Conservation (phyloP, 2,329 filamentous ascomycete genomes). For the Rhynchosporium secalis region DNA sequence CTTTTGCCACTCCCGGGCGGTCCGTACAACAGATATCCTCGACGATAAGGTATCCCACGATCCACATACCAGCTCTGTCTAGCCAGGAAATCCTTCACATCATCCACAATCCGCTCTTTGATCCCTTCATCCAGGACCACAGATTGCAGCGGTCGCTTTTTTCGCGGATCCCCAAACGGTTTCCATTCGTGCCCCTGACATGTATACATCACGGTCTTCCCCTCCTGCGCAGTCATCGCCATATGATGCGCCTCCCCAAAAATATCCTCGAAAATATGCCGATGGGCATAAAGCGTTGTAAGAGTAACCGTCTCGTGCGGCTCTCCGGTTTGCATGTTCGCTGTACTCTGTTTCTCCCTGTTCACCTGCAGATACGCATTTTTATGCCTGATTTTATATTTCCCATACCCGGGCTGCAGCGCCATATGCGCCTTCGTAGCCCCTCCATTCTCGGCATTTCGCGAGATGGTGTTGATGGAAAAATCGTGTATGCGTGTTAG, state of each 20-base stretch:
- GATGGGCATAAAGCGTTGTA: slow-evolving; percentile 86
- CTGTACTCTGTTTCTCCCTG: slow-evolving; percentile 80
- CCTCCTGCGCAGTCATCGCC: slow-evolving; percentile 77
- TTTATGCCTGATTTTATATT: slow-evolving; percentile 82
- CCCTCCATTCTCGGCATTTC: slow-evolving; percentile 63
- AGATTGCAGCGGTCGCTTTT: slow-evolving; percentile 83
- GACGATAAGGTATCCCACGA: slow-evolving; percentile 72
- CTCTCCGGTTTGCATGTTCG: slow-evolving; percentile 77
- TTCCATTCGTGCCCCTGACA: slow-evolving; percentile 83
- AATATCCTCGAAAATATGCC: slow-evolving; percentile 85
- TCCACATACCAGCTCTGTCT: slow-evolving; percentile 88
- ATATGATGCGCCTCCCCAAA: slow-evolving; percentile 84
- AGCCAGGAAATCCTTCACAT: slow-evolving; percentile 52
- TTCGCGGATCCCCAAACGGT: slow-evolving; percentile 77
- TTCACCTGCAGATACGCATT: slow-evolving; percentile 86
- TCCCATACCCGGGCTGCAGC: slow-evolving; percentile 86
- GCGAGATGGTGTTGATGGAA: slow-evolving; percentile 52
- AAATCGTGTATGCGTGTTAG: slow-evolving; percentile 62
- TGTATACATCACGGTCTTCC: slow-evolving; percentile 90
- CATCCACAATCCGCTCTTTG: slow-evolving; percentile 50
- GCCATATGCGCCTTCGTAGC: slow-evolving; percentile 77
- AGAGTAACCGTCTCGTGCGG: slow-evolving; percentile 94
- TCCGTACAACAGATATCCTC: slow-evolving; percentile 78
- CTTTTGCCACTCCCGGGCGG: slow-evolving; percentile 79
- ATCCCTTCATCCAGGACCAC: slow-evolving; percentile 84